Conservation (phyloP, 306 rosid genomes). For the Vachellia collinsii region DNA sequence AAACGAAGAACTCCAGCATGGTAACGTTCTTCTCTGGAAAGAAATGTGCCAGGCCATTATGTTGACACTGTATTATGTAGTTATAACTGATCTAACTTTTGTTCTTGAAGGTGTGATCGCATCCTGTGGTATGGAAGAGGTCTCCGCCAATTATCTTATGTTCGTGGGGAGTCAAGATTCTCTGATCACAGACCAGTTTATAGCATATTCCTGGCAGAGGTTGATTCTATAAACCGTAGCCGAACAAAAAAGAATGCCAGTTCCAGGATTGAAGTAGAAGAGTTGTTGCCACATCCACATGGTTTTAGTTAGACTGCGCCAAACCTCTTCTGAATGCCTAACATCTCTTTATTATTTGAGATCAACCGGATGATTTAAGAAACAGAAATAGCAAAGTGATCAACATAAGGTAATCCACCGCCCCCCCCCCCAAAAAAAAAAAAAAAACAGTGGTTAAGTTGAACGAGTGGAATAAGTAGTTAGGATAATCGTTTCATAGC, state of each 20-base stretch:
- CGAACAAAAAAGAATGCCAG: constrained; percentile 82
- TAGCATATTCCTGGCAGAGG: constrained; percentile 78
- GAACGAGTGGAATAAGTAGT: constrained; percentile 4
- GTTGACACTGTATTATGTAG: constrained; percentile 9
- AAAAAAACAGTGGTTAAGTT: neutral
- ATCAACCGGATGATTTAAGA: constrained; percentile 36
- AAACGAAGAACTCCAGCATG: constrained; percentile 99
- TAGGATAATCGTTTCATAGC: constrained; percentile 20
- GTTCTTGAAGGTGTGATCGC: constrained; percentile 89
- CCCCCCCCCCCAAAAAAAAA: no score
- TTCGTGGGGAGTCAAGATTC: constrained; percentile 94
- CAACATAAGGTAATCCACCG: constrained; percentile 46
- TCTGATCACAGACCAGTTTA: constrained; percentile 98
- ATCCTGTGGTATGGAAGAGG: constrained; percentile 95
- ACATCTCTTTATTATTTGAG: constrained; percentile 23
- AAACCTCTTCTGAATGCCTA: constrained; percentile 52
- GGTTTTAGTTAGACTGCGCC: constrained; percentile 57
- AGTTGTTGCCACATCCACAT: constrained; percentile 67
- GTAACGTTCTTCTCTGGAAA: constrained; percentile 45
- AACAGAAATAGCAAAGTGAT: constrained; percentile 36
- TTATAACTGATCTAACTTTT: constrained; percentile 29
- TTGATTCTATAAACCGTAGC: constrained; percentile 70
- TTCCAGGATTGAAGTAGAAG: constrained; percentile 72
- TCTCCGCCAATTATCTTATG: constrained; percentile 79
- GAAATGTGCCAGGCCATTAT: neutral